Percentiles rank a stretch among this genome's conserved stretches.
phyloP scores from a whole-genome alignment of 371 early-diverging fungal genomes.

The Batrachochytrium dendrobatidis region DNA sequence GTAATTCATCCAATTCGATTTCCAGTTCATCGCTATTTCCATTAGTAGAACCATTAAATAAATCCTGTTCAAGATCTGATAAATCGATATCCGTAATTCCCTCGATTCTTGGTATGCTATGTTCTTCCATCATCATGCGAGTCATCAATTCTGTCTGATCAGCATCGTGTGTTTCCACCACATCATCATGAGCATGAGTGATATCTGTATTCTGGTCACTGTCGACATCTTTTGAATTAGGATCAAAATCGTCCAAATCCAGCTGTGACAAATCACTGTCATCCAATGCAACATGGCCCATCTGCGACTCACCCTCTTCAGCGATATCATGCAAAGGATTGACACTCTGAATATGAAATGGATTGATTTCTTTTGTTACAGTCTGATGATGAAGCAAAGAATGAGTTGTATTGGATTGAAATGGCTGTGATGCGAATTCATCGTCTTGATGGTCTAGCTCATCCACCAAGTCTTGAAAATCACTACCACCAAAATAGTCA shows the following conservation, averaged over 20 bases:
- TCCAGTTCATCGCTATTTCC: too few species aligned
- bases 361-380: neutral
- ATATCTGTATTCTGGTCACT: neutral
- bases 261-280: neutral
- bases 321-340: neutral
- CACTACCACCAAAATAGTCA: too few species aligned
- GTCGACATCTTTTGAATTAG: neutral
- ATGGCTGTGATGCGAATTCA: neutral
- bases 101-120: neutral
- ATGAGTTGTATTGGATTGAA: slow-evolving; percentile 1
- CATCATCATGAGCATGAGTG: neutral
- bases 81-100: neutral
- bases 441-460: slow-evolving; percentile 10
- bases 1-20: too few species aligned
- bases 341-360: neutral
- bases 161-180: neutral
- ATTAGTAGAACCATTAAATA: too few species aligned
- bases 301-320: too few species aligned
- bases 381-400: neutral
- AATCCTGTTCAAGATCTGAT: neutral
- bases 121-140: neutral
- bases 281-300: neutral
- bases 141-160: neutral
- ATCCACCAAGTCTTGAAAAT: slow-evolving; percentile 14
- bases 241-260: neutral